These are phyloP conservation scores for Blastomyces gilchristii DNA, from an alignment of 2,329 filamentous ascomycete genomes.

Conservation along the genomic window DNA sequence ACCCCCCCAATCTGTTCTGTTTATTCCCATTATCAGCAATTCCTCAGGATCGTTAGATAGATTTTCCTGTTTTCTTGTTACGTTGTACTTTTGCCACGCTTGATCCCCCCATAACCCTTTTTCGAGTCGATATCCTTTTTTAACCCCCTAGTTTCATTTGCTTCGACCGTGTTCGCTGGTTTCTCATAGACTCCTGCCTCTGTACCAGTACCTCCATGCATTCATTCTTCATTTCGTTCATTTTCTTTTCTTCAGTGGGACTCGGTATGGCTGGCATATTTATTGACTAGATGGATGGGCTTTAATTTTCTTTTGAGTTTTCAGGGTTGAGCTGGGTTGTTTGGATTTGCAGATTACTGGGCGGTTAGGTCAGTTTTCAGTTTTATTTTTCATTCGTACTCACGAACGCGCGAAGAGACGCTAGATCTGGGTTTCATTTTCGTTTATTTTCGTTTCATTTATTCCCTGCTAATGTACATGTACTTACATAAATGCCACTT, in stretches of 20 bases:
- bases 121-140: conserved; percentile 6
- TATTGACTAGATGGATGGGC: not conserved
- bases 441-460: not conserved
- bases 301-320: not conserved
- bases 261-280: not conserved
- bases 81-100: not conserved
- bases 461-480: not conserved
- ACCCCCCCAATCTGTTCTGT: conserved; percentile 41
- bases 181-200: not conserved
- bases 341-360: not conserved
- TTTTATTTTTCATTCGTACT: not conserved
- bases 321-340: not conserved
- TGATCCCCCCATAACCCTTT: not conserved
- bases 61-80: conserved; percentile 2
- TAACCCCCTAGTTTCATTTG: not conserved
- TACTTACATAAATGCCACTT: no score
- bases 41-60: not conserved
- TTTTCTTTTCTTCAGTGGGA: conserved; percentile 9
- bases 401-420: not conserved
- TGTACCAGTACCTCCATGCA: not conserved
- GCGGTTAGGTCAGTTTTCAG: not conserved
- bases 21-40: conserved; percentile 15
- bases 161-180: not conserved
- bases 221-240: conserved; percentile 2
- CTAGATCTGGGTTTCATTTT: not conserved